Evolutionary conservation across 1,284 basidiomycete species (phyloP).

Genomic region (Tylopilus sp.): DNA sequence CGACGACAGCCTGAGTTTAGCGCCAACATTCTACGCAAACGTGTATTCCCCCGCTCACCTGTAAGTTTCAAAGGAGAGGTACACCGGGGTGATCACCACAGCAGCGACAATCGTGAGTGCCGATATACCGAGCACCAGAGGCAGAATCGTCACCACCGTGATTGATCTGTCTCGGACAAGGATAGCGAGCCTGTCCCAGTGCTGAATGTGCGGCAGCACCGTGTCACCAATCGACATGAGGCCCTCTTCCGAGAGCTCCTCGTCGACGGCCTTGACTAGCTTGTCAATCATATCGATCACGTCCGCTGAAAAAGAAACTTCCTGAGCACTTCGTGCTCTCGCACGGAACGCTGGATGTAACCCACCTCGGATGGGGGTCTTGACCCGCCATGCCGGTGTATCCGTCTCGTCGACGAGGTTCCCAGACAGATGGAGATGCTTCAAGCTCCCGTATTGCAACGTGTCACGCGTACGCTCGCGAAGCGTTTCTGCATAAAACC

Average conservation of each 20-base stretch:
- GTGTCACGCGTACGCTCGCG: not conserved
- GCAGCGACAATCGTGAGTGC: not conserved
- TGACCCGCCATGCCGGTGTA: conserved; percentile 8
- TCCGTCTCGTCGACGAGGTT: conserved; percentile 3
- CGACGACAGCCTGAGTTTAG: too few species aligned
- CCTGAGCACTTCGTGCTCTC: not conserved
- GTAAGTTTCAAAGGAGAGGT: not conserved
- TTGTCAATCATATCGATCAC: conserved; percentile 20
- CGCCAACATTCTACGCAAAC: too few species aligned
- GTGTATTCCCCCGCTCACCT: too few species aligned
- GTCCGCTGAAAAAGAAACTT: conserved; percentile 5
- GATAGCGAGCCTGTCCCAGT: conserved; percentile 9
- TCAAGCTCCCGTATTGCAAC: conserved; percentile 9
- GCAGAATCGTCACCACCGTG: not conserved
- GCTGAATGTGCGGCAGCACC: conserved; percentile 11
- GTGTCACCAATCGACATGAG: conserved; percentile 15
- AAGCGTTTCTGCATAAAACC: conserved; percentile 2
- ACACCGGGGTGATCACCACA: not conserved
- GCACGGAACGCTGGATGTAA: not conserved
- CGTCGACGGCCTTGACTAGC: conserved; percentile 19
- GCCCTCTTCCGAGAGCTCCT: conserved; percentile 15
- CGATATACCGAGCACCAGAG: not conserved
- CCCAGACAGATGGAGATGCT: conserved; percentile 9
- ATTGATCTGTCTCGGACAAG: conserved; percentile 2
- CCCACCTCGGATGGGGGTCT: conserved; percentile 15